A percentile compares a stretch with the other conserved stretches of the same genome.
Conservation (phyloP, 2,329 filamentous ascomycete genomes). For the Cytospora schulzeri region DNA sequence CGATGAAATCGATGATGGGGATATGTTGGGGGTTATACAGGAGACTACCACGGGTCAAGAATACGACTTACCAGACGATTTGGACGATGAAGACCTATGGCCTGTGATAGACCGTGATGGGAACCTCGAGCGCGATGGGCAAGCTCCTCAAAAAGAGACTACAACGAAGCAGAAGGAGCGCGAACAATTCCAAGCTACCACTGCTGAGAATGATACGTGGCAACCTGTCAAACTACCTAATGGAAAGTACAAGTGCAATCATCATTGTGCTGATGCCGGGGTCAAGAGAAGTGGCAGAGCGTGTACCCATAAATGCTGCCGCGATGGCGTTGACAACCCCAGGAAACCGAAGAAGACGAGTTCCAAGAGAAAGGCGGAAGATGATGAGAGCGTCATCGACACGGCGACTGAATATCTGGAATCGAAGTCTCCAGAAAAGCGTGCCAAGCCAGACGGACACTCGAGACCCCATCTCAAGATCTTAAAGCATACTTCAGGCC, state of each 20-base stretch:
- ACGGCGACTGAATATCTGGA: neutral
- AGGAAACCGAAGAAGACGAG: constrained; percentile 43
- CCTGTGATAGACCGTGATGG: neutral
- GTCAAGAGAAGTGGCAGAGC: constrained; percentile 39
- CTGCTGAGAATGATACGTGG: neutral
- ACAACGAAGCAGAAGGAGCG: neutral
- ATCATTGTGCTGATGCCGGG: constrained; percentile 56
- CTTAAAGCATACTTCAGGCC: neutral
- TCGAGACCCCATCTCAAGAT: too few species aligned
- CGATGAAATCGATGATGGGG: constrained; percentile 45
- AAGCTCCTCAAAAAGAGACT: neutral
- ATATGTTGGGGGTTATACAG: constrained; percentile 42
- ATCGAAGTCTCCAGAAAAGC: neutral
- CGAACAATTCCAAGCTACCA: constrained; percentile 1
- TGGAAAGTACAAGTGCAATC: constrained; percentile 75
- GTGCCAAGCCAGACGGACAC: neutral
- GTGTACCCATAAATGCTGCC: constrained; percentile 75
- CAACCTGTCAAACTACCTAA: constrained; percentile 61
- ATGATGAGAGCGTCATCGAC: constrained; percentile 12
- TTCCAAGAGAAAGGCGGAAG: constrained; percentile 34
- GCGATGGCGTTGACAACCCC: constrained; percentile 69
- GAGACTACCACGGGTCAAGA: neutral
- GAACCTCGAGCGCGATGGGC: neutral
- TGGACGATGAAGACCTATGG: neutral
- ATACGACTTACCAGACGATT: neutral